These are phyloP conservation scores for Cylindrodendrum hubeiense DNA, from an alignment of 2,329 filamentous ascomycete genomes.

Conservation along the genomic window DNA sequence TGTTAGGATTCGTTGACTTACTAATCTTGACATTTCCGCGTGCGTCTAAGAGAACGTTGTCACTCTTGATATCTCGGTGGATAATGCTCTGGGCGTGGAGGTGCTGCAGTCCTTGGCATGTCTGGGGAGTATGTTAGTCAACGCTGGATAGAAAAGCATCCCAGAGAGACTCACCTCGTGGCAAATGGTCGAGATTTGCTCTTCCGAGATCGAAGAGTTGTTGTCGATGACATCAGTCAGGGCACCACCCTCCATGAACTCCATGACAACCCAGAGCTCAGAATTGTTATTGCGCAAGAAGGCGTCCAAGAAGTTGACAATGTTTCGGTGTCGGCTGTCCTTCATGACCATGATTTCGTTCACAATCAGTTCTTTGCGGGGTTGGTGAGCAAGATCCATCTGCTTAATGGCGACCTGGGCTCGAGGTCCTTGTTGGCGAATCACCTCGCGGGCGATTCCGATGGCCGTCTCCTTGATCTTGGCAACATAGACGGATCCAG, in stretches of 20 bases:
- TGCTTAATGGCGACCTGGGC: constrained; percentile 99
- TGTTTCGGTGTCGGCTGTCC: constrained; percentile 97
- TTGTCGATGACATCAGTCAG: constrained; percentile 99
- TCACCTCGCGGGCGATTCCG: constrained; percentile 85
- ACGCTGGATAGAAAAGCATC: constrained; percentile 17
- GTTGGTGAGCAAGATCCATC: constrained; percentile 98
- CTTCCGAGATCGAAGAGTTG: constrained; percentile 92
- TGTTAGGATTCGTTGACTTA: constrained; percentile 61
- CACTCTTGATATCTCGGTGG: constrained; percentile 98
- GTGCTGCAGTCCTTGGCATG: constrained; percentile 94
- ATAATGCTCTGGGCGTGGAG: constrained; percentile 97
- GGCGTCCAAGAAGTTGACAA: constrained; percentile 98
- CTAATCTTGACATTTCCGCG: constrained; percentile 98
- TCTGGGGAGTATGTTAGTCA: constrained; percentile 66
- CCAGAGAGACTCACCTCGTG: constrained; percentile 76
- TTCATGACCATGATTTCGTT: constrained; percentile 99
- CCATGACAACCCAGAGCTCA: constrained; percentile 99
- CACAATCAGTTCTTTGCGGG: constrained; percentile 96
- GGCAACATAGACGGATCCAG: constrained; percentile 97
- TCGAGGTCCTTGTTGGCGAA: constrained; percentile 82
- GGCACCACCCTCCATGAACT: constrained; percentile 99
- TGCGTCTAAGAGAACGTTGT: constrained; percentile 95
- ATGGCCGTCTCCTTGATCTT: constrained; percentile 90
- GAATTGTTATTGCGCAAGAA: constrained; percentile 95
- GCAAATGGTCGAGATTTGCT: constrained; percentile 98